Base-by-base conservation (phyloP, 108 stramenopile genomes). In the Bacterosira constricta region DNA sequence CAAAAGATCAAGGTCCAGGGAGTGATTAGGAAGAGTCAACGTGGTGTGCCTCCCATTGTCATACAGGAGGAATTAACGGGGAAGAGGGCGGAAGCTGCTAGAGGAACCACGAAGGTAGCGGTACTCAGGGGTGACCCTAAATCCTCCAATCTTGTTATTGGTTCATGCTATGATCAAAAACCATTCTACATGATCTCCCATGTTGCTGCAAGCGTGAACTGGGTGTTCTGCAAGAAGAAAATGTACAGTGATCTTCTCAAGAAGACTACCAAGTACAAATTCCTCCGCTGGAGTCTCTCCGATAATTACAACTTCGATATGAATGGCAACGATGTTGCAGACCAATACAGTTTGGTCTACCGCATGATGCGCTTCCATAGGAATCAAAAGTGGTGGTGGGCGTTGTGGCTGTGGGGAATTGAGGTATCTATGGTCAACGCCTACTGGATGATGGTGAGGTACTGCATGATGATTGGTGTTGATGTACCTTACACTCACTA, bases 311-410 rank as follows among this genome's bases (percentile, higher is more conserved):
- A 58, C 21, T 35, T 37, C 21, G 35, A 58, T 15, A 44, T 44
- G 42, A n/a, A n/a, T n/a, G n/a, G 42, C 39, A 63, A 63, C 42
- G 62, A 63, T 44, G 30, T 63, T 18, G 62, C 62, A 1, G 62
- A 63, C 27, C 62, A 63, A 38, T 23, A 42, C 1, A 25, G 62
- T 5, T 38, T 63, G 8, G 62, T 63, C 0, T 63, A 63, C 42
- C 62, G 46, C 18, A 31, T 64, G 21, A 64, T 64, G 63, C 17
- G 63, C 20, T 64, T 64, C 46, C 63, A 64, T 9, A 6, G 63
- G 4, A 64, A 64, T 49, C n/a, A 49, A 21, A 64, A 64, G 46
- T 64, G 63, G 63, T 64, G 63, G 63, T 64, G 63, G 63, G 63
- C 63, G 1, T 64, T 64, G 63, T 64, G 27, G 29, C 25, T 64